These are phyloP conservation scores for Trichoderma oligosporum DNA, from an alignment of 2,329 filamentous ascomycete genomes.

Conservation along the genomic window DNA sequence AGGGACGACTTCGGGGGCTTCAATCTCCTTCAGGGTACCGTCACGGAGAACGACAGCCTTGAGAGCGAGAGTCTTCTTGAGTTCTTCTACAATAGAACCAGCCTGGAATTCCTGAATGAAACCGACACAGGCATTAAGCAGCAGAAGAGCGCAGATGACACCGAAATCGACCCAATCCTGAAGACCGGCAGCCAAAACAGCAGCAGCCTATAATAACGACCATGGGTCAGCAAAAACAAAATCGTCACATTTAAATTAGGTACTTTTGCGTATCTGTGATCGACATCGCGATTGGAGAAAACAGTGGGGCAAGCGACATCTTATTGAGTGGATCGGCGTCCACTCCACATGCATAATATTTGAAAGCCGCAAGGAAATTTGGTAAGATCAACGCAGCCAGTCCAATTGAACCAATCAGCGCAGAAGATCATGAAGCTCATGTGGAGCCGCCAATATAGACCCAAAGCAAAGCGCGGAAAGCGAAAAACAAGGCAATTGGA, in stretches of 20 bases:
- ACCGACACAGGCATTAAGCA: slow-evolving; percentile 81
- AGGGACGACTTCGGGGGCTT: slow-evolving; percentile 79
- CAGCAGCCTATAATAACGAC: slow-evolving; percentile 54
- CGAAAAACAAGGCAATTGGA: slow-evolving; percentile 21
- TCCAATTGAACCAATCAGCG: slow-evolving; percentile 28
- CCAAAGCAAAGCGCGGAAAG: slow-evolving; percentile 27
- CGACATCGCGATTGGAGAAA: slow-evolving; percentile 3
- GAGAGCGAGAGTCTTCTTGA: slow-evolving; percentile 85
- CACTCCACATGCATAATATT: slow-evolving; percentile 24
- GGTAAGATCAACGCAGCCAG: slow-evolving; percentile 11
- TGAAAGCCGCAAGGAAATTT: slow-evolving; percentile 7
- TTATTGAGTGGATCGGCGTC: slow-evolving; percentile 27
- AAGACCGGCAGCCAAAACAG: slow-evolving; percentile 76
- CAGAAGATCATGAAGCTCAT: slow-evolving; percentile 30
- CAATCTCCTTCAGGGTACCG: slow-evolving; percentile 69
- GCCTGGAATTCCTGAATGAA: slow-evolving; percentile 89
- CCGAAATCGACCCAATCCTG: slow-evolving; percentile 91
- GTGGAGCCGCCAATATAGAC: slow-evolving; percentile 35
- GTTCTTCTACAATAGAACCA: slow-evolving; percentile 82
- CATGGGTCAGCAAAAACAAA: slow-evolving; percentile 28
- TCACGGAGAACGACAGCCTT: slow-evolving; percentile 86
- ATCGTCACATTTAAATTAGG: background rate
- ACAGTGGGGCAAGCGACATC: slow-evolving; percentile 23
- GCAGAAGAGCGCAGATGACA: slow-evolving; percentile 77
- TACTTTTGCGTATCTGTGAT: slow-evolving; percentile 7